phyloP scores from a whole-genome alignment of 495 filamentous ascomycete species.

The Alectoria sarmentosa region DNA sequence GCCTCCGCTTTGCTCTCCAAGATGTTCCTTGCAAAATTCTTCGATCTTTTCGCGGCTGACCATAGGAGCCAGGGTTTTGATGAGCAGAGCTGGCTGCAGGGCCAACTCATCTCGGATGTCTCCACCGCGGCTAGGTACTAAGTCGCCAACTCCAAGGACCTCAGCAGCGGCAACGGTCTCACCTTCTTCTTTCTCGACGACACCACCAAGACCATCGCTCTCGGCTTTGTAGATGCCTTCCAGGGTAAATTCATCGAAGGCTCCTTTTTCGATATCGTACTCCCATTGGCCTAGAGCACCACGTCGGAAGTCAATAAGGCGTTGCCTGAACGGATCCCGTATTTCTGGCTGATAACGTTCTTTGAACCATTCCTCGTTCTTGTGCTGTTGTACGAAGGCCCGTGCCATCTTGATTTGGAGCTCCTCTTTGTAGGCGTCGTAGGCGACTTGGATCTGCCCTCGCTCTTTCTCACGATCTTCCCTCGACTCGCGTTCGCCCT shows the following conservation, averaged over 20 bases:
- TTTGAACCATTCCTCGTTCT: slow-evolving; percentile 94
- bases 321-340: slow-evolving; percentile 56
- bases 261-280: slow-evolving; percentile 67
- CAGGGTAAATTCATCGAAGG: slow-evolving; percentile 89
- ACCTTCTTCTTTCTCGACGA: slow-evolving; percentile 91
- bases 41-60: slow-evolving; percentile 93
- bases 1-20: slow-evolving; percentile 77
- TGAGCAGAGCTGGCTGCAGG: slow-evolving; percentile 82
- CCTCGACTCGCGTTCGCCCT: slow-evolving; percentile 66
- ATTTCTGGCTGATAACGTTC: slow-evolving; percentile 87
- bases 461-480: slow-evolving; percentile 88
- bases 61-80: slow-evolving; percentile 96
- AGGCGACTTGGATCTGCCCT: slow-evolving; percentile 81
- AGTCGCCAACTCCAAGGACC: slow-evolving; percentile 82
- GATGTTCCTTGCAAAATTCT: slow-evolving; percentile 83
- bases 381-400: slow-evolving; percentile 82
- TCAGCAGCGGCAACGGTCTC: slow-evolving; percentile 86
- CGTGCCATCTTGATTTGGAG: slow-evolving; percentile 86
- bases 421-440: slow-evolving; percentile 91
- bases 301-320: slow-evolving; percentile 67
- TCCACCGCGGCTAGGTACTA: slow-evolving; percentile 70
- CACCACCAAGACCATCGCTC: slow-evolving; percentile 76
- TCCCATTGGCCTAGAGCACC: slow-evolving; percentile 77
- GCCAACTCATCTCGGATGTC: slow-evolving; percentile 79
- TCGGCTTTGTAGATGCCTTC: slow-evolving; percentile 95